Evolutionary conservation across 2,329 filamentous ascomycete genomes (phyloP).

Genomic region (Cladosporium austrohemisphaericum): DNA sequence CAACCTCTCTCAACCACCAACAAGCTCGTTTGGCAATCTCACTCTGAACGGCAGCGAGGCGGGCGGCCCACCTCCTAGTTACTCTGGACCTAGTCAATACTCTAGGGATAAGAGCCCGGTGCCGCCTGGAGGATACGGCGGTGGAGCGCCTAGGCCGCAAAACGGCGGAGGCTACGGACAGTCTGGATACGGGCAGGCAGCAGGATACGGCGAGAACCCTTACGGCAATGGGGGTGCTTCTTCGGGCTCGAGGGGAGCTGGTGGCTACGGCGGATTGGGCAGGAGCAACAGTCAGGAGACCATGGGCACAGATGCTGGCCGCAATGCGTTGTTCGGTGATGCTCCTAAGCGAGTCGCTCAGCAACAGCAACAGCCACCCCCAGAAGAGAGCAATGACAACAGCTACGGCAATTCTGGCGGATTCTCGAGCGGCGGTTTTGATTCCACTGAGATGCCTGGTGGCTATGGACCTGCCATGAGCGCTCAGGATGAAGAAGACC

Average conservation of each 20-base stretch:
- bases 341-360: constrained; percentile 50
- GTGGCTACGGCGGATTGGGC: constrained; percentile 56
- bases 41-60: constrained; percentile 24
- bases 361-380: constrained; percentile 37
- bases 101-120: constrained; percentile 43
- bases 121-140: constrained; percentile 43
- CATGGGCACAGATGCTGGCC: constrained; percentile 50
- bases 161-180: constrained; percentile 25
- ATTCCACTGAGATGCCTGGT: constrained; percentile 26
- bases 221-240: constrained; percentile 50
- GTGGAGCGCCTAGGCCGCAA: constrained; percentile 26
- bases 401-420: constrained; percentile 31
- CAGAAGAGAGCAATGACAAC: constrained; percentile 22
- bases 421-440: constrained; percentile 27
- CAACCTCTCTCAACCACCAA: constrained; percentile 28
- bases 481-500: constrained; percentile 72
- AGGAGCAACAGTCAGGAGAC: constrained; percentile 48
- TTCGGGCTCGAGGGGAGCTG: constrained; percentile 31
- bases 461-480: constrained; percentile 63
- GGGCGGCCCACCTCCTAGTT: constrained; percentile 34
- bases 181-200: constrained; percentile 37
- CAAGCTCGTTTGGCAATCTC: constrained; percentile 30
- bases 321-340: constrained; percentile 63
- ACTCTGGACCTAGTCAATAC: constrained; percentile 28
- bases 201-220: constrained; percentile 51